Base-by-base conservation (phyloP, 768 basidiomycete species). In the Strobilomyces dryophilus region DNA sequence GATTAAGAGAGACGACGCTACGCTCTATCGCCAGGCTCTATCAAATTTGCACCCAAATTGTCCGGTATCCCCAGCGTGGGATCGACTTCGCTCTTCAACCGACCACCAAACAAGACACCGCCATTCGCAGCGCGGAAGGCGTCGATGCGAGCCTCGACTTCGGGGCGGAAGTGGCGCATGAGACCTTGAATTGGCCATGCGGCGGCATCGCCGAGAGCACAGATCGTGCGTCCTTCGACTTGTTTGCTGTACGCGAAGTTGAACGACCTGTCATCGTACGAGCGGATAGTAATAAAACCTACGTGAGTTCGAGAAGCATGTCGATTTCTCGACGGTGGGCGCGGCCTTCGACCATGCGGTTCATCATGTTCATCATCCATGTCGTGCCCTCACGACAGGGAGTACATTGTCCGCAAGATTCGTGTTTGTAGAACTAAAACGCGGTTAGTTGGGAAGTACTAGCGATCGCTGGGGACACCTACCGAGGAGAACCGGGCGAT, bases 321-420 rank as follows among this genome's bases (percentile, higher is more conserved):
- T 98, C 95, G 53, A 99, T 98, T 75, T 99, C 95, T 53, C 95
- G 85, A 59, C 80, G 79, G 64, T 95, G 91, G 0, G 87, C 91
- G 11, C 95, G 82, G 3, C 95, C 95, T 65, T 91, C 89, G 17
- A 89, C 92, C 78, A 99, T 83, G 44, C 95, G 86, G 68, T 92
- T 82, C 95, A 99, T 99, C 93, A 98, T 98, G 73, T 98, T 95
- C 83, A 89, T 92, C 90, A 99, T 92, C 95, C 95, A 98, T 0
- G 93, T 97, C 2, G 95, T 98, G 35, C 94, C 93, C 65, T 94
- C 90, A 57, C 92, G 76, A 69, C 93, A 95, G 4, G 94, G 93
- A 11, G 93, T 95, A 63, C 95, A 98, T 68, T 98, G 95, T 14
- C 95, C 95, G 62, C 95, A 98, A 1, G 93, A 95, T 68, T 98